Evolutionary conservation across 2,329 filamentous ascomycete genomes (phyloP), one percentile per base, ranked within the genome.

Genomic region (Emericellopsis cladophorae): DNA sequence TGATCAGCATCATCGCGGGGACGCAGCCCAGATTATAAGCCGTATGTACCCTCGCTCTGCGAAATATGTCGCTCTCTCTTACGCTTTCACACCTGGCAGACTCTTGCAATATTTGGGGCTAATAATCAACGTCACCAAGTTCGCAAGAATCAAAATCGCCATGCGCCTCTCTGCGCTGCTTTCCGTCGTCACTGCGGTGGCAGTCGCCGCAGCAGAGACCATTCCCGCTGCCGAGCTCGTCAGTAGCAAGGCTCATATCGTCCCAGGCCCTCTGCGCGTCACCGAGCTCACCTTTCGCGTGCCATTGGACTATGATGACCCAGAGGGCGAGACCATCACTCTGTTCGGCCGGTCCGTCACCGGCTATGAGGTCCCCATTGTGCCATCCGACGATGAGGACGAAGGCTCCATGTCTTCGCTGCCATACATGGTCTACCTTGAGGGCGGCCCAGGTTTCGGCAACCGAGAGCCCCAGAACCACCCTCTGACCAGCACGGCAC

Each of bases 241-340:
- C 36, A 61, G 58, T 51, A 64, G 59, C 49, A 65, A 60, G 39
- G 60, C 61, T 4, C 67, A 72, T 47, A 44, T 58, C 34, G 41
- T 63, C n/a, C 62, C 63, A 23, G 86, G 86, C 38, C 81, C 80
- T 54, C 68, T 93, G 36, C 69, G 74, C 45, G 74, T 93, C 45
- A 83, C 83, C 2, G 88, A 95, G 57, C 72, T 90, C 52, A 83
- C 87, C 66, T 95, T 95, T 60, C 74, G 86, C 49, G 88, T 95
- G 10, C 88, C 89, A 4, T 71, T 85, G 45, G 84, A 94, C 64
- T 84, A 94, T 59, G 62, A 64, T 46, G 72, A 79, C 41, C 77
- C 78, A 1, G 56, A 65, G 4, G 65, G 68, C 24, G 74, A 73
- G 37, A 76, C 67, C 5, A 70, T 95, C 46, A 76, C 74, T 42